A percentile compares a stretch with the other conserved stretches of the same genome.
phyloP scores from a whole-genome alignment of 176 grass and related monocot species.

The Olyra latifolia region DNA sequence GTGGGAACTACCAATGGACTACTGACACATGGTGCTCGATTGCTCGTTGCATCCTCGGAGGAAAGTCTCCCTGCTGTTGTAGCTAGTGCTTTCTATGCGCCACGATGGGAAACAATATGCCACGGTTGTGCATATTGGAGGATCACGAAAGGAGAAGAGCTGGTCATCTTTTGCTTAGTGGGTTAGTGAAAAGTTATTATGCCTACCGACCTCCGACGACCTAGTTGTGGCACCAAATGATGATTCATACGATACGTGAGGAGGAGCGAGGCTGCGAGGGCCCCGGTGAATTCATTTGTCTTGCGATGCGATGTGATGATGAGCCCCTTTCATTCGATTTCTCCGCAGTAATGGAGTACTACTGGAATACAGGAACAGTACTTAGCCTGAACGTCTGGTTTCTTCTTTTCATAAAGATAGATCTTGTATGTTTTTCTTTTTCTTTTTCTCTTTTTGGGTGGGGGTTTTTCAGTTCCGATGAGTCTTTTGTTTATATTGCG shows the following conservation, averaged over 20 bases:
- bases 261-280: neutral
- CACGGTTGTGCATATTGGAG: slow-evolving; percentile 29
- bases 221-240: neutral
- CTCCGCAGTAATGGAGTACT: neutral
- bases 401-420: too few species aligned
- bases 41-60: neutral
- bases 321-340: slow-evolving; percentile 26
- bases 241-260: neutral
- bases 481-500: too few species aligned
- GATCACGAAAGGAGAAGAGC: slow-evolving; percentile 11
- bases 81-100: neutral
- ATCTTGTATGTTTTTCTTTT: too few species aligned
- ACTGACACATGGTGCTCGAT: slow-evolving; percentile 28
- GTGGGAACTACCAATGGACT: slow-evolving; percentile 89
- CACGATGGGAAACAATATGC: neutral
- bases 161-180: slow-evolving; percentile 32
- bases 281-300: neutral
- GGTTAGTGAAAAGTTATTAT: slow-evolving; percentile 45
- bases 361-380: neutral
- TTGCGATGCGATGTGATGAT: slow-evolving; percentile 21
- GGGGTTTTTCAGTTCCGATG: too few species aligned
- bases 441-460: too few species aligned
- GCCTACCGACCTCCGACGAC: neutral
- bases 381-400: too few species aligned
- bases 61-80: neutral